These are phyloP conservation scores for Ilyonectria mors-panacis DNA, from an alignment of 2,329 filamentous ascomycete species.

Conservation along the genomic window DNA sequence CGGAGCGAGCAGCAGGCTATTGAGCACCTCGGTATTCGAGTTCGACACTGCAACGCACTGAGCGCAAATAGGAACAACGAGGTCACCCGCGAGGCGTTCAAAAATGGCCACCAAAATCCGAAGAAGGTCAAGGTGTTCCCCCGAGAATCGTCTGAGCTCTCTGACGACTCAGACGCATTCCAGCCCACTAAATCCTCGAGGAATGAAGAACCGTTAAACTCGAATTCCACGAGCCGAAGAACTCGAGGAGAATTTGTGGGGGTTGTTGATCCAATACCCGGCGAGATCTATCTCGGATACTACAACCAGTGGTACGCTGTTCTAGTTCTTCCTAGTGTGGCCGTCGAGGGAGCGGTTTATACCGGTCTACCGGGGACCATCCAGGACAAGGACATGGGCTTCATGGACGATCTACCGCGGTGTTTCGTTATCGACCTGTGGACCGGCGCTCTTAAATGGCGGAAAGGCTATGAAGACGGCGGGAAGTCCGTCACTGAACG, in stretches of 20 bases:
- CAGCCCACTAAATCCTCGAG: background rate
- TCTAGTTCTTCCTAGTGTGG: constrained; percentile 19
- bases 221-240: background rate
- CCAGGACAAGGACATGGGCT: background rate
- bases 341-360: background rate
- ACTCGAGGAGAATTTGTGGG: constrained; percentile 6
- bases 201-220: background rate
- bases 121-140: background rate
- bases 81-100: background rate
- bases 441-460: background rate
- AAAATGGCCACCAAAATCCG: background rate
- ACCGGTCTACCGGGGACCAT: background rate
- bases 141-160: background rate
- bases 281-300: constrained; percentile 21
- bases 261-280: constrained; percentile 15
- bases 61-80: constrained; percentile 22
- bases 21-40: constrained; percentile 4
- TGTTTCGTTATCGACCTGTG: background rate
- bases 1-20: background rate
- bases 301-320: constrained; percentile 15
- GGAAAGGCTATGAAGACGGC: constrained; percentile 5
- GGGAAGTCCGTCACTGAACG: background rate
- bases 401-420: constrained; percentile 1
- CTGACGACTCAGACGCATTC: background rate
- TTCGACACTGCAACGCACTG: constrained; percentile 11